Evolutionary conservation across 192 early-diverging fungal species (phyloP).

Genomic region (Chytriomyces sp.): DNA sequence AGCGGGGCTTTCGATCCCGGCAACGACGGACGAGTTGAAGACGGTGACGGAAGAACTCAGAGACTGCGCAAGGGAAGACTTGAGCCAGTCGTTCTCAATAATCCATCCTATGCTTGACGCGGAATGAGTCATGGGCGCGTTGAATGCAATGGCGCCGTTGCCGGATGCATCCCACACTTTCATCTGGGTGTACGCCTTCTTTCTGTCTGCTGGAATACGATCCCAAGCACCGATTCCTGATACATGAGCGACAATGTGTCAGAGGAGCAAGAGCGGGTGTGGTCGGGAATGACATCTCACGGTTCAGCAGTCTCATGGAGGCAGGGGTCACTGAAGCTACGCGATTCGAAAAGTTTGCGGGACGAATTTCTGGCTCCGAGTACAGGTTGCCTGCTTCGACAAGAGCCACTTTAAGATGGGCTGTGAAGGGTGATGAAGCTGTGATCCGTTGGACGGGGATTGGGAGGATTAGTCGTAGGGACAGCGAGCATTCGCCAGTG

Average conservation of each 20-base stretch:
- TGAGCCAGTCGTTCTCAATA: slow-evolving; percentile 71
- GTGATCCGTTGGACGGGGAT: background rate
- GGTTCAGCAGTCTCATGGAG: slow-evolving; percentile 62
- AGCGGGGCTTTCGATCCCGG: slow-evolving; percentile 46
- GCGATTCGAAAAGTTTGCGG: slow-evolving; percentile 76
- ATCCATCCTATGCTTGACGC: slow-evolving; percentile 74
- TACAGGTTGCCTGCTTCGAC: slow-evolving; percentile 82
- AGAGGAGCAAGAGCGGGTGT: background rate
- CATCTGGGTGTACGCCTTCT: slow-evolving; percentile 71
- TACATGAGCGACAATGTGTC: background rate
- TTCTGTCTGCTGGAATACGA: slow-evolving; percentile 61
- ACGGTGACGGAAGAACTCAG: slow-evolving; percentile 57
- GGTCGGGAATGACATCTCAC: slow-evolving; percentile 14
- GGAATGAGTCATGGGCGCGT: slow-evolving; percentile 43
- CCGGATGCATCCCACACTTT: slow-evolving; percentile 74
- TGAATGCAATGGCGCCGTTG: slow-evolving; percentile 69
- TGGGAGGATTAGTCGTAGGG: background rate
- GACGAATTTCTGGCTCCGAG: slow-evolving; percentile 47
- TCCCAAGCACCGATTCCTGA: slow-evolving; percentile 69
- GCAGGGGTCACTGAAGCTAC: slow-evolving; percentile 80
- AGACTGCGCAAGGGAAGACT: slow-evolving; percentile 16
- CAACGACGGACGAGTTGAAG: slow-evolving; percentile 72
- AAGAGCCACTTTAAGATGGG: slow-evolving; percentile 66
- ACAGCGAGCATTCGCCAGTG: background rate
- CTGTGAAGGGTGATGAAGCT: slow-evolving; percentile 30